Percentiles rank a stretch among this genome's conserved stretches.
These are phyloP conservation scores for Mycena crocata DNA, from an alignment of 768 basidiomycete species.

Conservation along the genomic window DNA sequence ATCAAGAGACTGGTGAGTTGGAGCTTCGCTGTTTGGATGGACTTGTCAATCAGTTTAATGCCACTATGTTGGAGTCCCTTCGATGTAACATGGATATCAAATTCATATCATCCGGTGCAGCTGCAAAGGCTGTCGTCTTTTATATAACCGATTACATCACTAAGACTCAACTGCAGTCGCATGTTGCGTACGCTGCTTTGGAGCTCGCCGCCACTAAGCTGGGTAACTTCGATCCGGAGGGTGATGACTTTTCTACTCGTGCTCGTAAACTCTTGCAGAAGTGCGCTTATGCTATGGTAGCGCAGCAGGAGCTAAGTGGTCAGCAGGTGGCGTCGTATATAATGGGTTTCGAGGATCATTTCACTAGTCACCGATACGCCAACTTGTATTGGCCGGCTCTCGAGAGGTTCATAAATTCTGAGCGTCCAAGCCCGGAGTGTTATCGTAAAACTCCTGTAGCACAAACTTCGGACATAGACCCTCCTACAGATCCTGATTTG, in stretches of 20 bases:
- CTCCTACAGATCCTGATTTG: neutral
- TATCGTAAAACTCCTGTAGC: neutral
- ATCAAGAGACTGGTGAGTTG: neutral
- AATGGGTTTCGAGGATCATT: neutral
- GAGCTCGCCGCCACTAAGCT: neutral
- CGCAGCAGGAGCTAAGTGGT: neutral
- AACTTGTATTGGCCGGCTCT: neutral
- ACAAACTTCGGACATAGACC: neutral
- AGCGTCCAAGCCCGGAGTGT: conserved; percentile 3
- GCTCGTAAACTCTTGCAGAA: neutral
- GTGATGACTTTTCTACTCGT: neutral
- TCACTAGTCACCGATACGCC: neutral
- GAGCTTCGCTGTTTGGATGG: conserved; percentile 3
- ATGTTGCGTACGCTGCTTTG: neutral
- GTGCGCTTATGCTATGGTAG: neutral
- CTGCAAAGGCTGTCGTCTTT: conserved; percentile 1
- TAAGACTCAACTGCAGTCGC: neutral
- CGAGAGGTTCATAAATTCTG: neutral
- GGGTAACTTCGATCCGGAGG: neutral
- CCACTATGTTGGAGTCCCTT: neutral
- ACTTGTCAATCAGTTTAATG: conserved; percentile 2
- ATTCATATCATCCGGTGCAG: neutral
- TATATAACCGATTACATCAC: conserved; percentile 13
- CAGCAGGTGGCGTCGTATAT: conserved; percentile 4
- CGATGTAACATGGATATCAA: too few species aligned